Percentiles rank a stretch among this genome's conserved stretches.
phyloP scores from a whole-genome alignment of 2,329 filamentous ascomycete genomes.

The Boeremia exigua region DNA sequence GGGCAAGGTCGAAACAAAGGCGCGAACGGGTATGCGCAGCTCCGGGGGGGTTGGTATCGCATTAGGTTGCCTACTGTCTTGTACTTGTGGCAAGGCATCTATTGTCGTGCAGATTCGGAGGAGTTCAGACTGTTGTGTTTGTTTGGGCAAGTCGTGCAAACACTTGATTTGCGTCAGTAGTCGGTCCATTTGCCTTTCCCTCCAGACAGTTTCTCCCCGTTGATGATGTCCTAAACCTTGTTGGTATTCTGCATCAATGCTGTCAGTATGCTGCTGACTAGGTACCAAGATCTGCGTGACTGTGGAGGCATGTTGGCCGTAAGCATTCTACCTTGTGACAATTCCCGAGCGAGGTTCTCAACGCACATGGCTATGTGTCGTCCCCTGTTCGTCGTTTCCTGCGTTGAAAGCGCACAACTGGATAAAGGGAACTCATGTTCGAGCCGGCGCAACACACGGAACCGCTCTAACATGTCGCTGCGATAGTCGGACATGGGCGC shows the following conservation, averaged over 20 bases:
- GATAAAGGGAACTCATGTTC: not conserved
- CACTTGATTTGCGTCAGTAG: too few species aligned
- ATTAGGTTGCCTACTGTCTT: too few species aligned
- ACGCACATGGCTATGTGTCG: not conserved
- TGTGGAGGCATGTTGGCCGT: not conserved
- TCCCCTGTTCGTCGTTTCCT: not conserved
- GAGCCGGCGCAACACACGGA: not conserved
- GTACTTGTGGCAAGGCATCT: not conserved
- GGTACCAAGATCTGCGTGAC: not conserved
- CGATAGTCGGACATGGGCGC: slow-evolving; percentile 17
- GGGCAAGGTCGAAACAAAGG: slow-evolving; percentile 18
- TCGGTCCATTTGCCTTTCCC: too few species aligned
- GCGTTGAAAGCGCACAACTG: not conserved
- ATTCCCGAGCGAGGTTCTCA: slow-evolving; percentile 1
- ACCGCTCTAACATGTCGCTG: not conserved
- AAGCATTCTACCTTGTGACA: slow-evolving; percentile 1
- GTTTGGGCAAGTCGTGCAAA: not conserved
- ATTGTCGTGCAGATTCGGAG: not conserved
- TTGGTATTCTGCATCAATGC: not conserved
- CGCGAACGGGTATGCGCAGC: not conserved
- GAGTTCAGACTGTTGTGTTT: not conserved
- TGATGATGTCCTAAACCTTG: not conserved
- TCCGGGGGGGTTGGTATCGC: not conserved
- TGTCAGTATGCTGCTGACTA: not conserved
- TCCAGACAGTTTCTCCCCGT: too few species aligned